Conservation (phyloP, 495 filamentous ascomycete species). For the Aspergillus asperescens region DNA sequence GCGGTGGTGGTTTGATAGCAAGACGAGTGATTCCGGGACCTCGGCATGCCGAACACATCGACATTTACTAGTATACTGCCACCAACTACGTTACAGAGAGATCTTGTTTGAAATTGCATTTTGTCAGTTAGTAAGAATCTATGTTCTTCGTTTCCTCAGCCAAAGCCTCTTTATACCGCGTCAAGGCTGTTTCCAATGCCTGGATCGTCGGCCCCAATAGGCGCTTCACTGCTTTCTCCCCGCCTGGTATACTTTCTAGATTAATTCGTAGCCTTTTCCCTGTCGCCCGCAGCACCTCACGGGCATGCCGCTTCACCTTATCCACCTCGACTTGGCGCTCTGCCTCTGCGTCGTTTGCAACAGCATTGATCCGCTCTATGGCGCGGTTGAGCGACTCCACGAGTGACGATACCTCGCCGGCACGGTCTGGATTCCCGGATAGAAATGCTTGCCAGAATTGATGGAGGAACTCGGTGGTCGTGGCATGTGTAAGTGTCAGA, state of each 20-base stretch:
- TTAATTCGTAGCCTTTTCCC: constrained; percentile 63
- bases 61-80: background rate
- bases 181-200: constrained; percentile 59
- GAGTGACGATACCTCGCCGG: constrained; percentile 66
- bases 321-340: constrained; percentile 57
- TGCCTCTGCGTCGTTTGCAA: constrained; percentile 72
- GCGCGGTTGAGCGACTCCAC: constrained; percentile 72
- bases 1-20: background rate
- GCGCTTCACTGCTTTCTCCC: constrained; percentile 66
- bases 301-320: constrained; percentile 59
- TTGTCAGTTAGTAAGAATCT: constrained; percentile 4
- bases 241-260: constrained; percentile 61
- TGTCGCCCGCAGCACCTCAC: constrained; percentile 61
- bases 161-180: constrained; percentile 59
- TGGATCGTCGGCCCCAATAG: constrained; percentile 66
- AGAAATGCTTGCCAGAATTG: constrained; percentile 92
- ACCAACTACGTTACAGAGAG: background rate
- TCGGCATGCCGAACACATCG: constrained; percentile 33
- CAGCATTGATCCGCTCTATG: constrained; percentile 72
- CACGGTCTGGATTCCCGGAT: constrained; percentile 74
- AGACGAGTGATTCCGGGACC: background rate
- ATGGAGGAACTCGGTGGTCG: constrained; percentile 87
- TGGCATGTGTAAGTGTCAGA: constrained; percentile 80
- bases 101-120: background rate
- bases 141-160: constrained; percentile 50